phyloP scores from a whole-genome alignment of 352 stramenopile genomes.

The Pythium plurisporium region DNA sequence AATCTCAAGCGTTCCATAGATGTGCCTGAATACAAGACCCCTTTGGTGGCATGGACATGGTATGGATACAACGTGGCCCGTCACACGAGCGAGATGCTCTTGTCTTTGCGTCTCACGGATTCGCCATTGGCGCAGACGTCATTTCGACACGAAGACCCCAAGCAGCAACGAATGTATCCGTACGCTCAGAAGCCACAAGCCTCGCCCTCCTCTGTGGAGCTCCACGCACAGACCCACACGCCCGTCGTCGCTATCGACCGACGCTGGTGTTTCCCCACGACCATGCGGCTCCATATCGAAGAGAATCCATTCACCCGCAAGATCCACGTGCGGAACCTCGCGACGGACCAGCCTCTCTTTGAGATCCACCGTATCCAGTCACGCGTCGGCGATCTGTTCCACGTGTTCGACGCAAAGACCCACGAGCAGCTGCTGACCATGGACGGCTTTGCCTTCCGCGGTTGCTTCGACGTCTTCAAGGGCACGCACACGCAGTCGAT shows the following conservation, averaged over 20 bases:
- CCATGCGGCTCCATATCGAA: constrained; percentile 4
- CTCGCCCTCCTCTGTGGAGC: neutral
- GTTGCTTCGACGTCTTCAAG: constrained; percentile 5
- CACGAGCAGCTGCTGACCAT: constrained; percentile 4
- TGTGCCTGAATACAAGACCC: neutral
- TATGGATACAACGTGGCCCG: neutral
- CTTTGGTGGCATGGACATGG: neutral
- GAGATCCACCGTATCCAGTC: constrained; percentile 6
- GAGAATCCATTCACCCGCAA: constrained; percentile 8
- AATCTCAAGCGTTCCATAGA: too few species aligned
- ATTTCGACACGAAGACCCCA: neutral
- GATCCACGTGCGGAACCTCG: neutral
- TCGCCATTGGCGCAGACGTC: neutral
- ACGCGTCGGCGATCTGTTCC: constrained; percentile 4
- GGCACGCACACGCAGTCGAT: neutral
- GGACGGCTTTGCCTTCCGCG: constrained; percentile 7
- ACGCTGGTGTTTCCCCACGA: neutral
- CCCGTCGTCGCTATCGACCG: constrained; percentile 3
- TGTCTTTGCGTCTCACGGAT: neutral
- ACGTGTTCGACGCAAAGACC: constrained; percentile 1
- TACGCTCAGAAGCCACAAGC: neutral
- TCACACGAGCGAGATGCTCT: too few species aligned
- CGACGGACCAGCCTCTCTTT: neutral
- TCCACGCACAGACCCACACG: neutral
- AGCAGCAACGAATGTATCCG: neutral